Percentiles rank a stretch among this genome's conserved stretches.
These are phyloP conservation scores for Hymenoscyphus fructigenus DNA, from an alignment of 2,329 filamentous ascomycete species.

Conservation along the genomic window DNA sequence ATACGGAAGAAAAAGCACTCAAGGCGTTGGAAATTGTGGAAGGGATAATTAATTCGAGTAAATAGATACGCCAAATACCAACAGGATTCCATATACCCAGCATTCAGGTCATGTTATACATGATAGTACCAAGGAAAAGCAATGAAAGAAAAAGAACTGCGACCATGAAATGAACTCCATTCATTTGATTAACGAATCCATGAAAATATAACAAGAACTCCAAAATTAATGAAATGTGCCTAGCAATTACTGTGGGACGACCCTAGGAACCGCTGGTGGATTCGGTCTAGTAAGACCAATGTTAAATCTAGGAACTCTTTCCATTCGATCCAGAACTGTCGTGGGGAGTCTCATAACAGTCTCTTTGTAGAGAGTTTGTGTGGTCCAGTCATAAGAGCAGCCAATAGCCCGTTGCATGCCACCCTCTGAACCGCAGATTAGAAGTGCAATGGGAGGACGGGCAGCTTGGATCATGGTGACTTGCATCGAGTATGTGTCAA, in stretches of 20 bases:
- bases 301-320: conserved; percentile 11
- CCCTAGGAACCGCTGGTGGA: too few species aligned
- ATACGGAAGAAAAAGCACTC: neutral
- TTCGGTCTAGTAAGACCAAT: conserved; percentile 6
- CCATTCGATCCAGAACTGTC: conserved; percentile 16
- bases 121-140: too few species aligned
- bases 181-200: too few species aligned
- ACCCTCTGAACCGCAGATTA: conserved; percentile 35
- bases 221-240: too few species aligned
- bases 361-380: conserved; percentile 20
- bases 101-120: too few species aligned
- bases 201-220: too few species aligned
- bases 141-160: too few species aligned
- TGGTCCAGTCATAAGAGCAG: conserved; percentile 29
- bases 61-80: neutral
- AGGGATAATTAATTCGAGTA: neutral
- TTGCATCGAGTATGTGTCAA: conserved; percentile 35
- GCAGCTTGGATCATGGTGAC: conserved; percentile 36
- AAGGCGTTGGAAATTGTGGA: conserved; percentile 3
- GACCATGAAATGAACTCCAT: too few species aligned
- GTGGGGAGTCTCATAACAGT: conserved; percentile 23
- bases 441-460: conserved; percentile 33
- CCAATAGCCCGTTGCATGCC: conserved; percentile 37
- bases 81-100: too few species aligned
- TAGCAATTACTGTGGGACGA: too few species aligned